These are phyloP conservation scores for Acer saccharum DNA, from an alignment of 345 rosid genomes.

Conservation along the genomic window DNA sequence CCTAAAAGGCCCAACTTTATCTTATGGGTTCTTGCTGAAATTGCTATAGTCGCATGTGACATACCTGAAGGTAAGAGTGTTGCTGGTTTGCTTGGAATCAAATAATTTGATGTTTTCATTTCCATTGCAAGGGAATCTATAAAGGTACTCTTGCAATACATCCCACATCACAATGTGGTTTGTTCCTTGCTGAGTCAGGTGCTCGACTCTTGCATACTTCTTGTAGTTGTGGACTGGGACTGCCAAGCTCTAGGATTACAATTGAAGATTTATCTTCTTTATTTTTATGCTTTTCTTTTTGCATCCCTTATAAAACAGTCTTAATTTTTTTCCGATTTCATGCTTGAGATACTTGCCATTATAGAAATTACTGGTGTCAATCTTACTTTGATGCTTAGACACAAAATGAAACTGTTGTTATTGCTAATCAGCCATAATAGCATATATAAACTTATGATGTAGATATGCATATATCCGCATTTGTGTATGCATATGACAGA, in stretches of 20 bases:
- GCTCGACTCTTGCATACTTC: background rate
- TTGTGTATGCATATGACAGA: constrained; percentile 1
- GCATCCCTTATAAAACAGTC: background rate
- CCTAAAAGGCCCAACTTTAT: constrained; percentile 73
- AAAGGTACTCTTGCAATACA: background rate
- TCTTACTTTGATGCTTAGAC: background rate
- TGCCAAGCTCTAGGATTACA: background rate
- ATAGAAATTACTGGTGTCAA: background rate
- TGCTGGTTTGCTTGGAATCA: constrained; percentile 17
- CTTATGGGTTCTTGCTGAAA: constrained; percentile 88
- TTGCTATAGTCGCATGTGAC: constrained; percentile 90
- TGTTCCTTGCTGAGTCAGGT: background rate
- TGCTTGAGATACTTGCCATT: background rate
- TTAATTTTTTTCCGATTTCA: background rate
- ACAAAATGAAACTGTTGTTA: background rate
- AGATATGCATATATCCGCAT: background rate
- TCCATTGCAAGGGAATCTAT: constrained; percentile 4
- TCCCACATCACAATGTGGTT: background rate
- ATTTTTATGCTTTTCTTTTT: background rate
- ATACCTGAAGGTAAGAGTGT: constrained; percentile 77
- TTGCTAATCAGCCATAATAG: background rate
- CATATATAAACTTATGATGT: no score
- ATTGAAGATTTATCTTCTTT: background rate
- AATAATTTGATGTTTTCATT: constrained; percentile 2
- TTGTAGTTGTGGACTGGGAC: background rate